Evolutionary conservation across 305 asterid species (phyloP), one percentile per base, ranked within the genome.

Genomic region (Plantago coronopus): DNA sequence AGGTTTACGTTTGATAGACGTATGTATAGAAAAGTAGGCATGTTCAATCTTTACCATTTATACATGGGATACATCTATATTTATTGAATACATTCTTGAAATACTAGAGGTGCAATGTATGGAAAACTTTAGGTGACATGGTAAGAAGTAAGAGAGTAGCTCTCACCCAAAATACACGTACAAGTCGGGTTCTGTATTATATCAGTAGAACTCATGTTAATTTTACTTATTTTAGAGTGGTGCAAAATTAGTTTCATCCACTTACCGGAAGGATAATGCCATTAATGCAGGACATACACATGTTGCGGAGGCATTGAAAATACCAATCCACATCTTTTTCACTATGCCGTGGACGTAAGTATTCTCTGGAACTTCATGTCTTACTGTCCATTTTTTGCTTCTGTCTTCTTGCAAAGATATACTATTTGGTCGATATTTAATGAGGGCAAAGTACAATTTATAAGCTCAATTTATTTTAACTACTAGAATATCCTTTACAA

Each of bases 261-360:
- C 78, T 78, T 64, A 77, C 73, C 42, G 48, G 48, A 54, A 57
- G 65, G 60, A 25, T 18, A 29, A 64, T n/a, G n/a, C n/a, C n/a
- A n/a, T n/a, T n/a, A n/a, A n/a, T 74, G 72, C 89, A 88, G 95
- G 95, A 66, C 91, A 85, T 76, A 72, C 78, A 57, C 96, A 88
- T 78, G 85, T 88, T 42, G 94, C 96, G 11, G 96, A 88, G 75
- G 78, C 94, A 29, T 66, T 88, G 77, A 72, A 78, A 68, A 55
- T 88, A 56, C 95, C 95, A 4, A 75, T 88, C 62, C 96, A 88
- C 75, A 81, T 88, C 72, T 83, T 88, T 68, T 88, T 88, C 69
- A 88, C 96, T 54, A 85, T 88, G 96, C 96, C 95, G 19, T 88
- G 96, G 96, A 83, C 96, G 94, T 85, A 83, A 81, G 95, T 77